Conservation (phyloP, 2,329 filamentous ascomycete species). For the Sporothrix luriei region DNA sequence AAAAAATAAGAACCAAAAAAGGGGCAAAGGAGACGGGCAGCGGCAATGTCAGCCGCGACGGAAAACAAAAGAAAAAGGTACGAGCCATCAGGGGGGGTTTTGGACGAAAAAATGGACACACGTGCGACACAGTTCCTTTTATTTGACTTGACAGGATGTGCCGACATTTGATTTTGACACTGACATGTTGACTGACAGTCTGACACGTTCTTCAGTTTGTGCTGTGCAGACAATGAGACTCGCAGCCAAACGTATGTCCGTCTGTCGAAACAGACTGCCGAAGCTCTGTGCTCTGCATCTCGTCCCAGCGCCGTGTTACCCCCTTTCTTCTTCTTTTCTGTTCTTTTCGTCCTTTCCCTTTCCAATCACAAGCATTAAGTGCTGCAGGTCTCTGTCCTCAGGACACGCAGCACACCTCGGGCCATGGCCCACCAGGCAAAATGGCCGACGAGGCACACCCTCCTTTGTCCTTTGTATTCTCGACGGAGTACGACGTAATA, state of each 20-base stretch:
- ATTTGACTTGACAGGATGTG: background rate
- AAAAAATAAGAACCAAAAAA: too few relatives aligned
- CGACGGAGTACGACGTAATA: too few relatives aligned
- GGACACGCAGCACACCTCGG: background rate
- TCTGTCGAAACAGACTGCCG: background rate
- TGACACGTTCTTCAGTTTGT: too few relatives aligned
- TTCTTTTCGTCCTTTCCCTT: background rate
- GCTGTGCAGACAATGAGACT: background rate
- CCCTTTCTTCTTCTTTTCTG: background rate
- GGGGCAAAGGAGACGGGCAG: background rate
- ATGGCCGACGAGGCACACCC: background rate
- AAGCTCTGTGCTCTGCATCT: constrained; percentile 15
- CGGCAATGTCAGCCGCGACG: background rate
- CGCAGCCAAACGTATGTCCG: background rate
- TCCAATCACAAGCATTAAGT: constrained; percentile 2
- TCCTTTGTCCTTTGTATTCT: background rate
- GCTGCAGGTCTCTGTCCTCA: background rate
- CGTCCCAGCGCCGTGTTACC: background rate
- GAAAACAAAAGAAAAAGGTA: background rate
- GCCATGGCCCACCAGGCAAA: background rate
- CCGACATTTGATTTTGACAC: background rate
- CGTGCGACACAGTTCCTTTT: background rate
- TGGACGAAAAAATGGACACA: background rate
- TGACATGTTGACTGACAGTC: background rate
- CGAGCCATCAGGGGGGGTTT: background rate